Evolutionary conservation across 2,329 filamentous ascomycete genomes (phyloP), one percentile per base, ranked within the genome.

Genomic region (Trichoderma sp.): DNA sequence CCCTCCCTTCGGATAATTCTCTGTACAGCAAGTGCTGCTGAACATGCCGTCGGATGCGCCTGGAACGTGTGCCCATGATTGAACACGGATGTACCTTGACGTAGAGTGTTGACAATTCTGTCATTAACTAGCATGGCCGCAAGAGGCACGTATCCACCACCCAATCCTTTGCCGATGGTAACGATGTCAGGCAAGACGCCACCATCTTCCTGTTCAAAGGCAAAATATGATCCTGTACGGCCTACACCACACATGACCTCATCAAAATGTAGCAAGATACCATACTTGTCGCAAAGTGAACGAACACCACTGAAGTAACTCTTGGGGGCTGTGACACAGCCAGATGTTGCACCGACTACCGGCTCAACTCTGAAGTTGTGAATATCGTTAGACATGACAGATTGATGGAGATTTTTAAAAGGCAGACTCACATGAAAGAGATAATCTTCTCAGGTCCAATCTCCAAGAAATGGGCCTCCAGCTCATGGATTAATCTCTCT

Each of bases 221-320:
- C 88, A 79, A 92, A 87, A 74, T 92, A 79, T 8, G 83, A 87
- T 0, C 89, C 90, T 0, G 84, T 86, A 2, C 90, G 85, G 3
- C 90, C 90, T 80, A 88, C 88, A 9, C 90, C 90, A 64, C 87
- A 91, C 91, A 94, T 93, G 73, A 94, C 86, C 77, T 89, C 86
- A 70, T 89, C 87, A 0, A 88, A 73, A 18, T 88, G 83, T 4
- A 90, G 81, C 3, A 91, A 81, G 0, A 86, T 85, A 1, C 85
- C 86, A 71, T 90, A 81, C 69, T 84, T 84, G 28, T 86, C 82
- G 77, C 89, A 91, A 0, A 91, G 81, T 0, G 79, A 76, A 64
- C 85, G 83, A 71, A 90, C 82, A 4, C 84, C 86, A n/a, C 82
- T 77, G 74, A 89, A 84, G 69, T 91, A 91, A 0, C 87, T 87